These are phyloP conservation scores for Cryptosporidium ryanae DNA, from an alignment of 169 alveolate species.

Conservation along the genomic window DNA sequence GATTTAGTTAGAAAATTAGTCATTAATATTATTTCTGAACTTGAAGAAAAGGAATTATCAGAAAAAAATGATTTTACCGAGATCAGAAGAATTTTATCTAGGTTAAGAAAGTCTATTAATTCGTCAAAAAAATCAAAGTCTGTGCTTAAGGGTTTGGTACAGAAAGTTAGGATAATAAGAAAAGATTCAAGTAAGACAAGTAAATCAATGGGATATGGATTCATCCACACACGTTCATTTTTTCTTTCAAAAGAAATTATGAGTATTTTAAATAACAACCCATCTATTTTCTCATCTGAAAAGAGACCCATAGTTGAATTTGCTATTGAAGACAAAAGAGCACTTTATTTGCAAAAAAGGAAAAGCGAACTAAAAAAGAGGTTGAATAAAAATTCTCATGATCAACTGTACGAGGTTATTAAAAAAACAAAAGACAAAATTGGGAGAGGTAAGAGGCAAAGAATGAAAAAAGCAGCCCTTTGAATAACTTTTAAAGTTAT, in stretches of 20 bases:
- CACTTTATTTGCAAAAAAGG: constrained; percentile 22
- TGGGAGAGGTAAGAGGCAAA: constrained; percentile 22
- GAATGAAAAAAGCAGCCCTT: constrained; percentile 6
- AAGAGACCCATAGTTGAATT: constrained; percentile 70
- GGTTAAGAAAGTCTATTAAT: background rate
- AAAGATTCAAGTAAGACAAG: constrained; percentile 1
- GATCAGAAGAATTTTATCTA: background rate
- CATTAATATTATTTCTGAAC: constrained; percentile 5
- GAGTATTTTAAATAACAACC: constrained; percentile 38
- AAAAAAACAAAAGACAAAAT: background rate
- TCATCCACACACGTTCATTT: constrained; percentile 21
- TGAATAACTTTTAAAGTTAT: background rate
- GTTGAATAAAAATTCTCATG: too few relatives aligned
- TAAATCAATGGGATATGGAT: constrained; percentile 57
- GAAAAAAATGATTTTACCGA: background rate
- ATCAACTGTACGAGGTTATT: background rate
- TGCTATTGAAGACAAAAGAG: constrained; percentile 67
- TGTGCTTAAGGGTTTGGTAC: constrained; percentile 19
- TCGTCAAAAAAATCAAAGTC: constrained; percentile 14
- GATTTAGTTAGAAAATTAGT: background rate
- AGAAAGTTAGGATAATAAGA: constrained; percentile 34
- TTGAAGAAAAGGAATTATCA: constrained; percentile 5
- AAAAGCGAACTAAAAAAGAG: constrained; percentile 12
- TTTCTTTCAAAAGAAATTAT: background rate
- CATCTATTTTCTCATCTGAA: constrained; percentile 27